These are phyloP conservation scores for Chaetomium tenue DNA, from an alignment of 495 filamentous ascomycete genomes.

Conservation along the genomic window DNA sequence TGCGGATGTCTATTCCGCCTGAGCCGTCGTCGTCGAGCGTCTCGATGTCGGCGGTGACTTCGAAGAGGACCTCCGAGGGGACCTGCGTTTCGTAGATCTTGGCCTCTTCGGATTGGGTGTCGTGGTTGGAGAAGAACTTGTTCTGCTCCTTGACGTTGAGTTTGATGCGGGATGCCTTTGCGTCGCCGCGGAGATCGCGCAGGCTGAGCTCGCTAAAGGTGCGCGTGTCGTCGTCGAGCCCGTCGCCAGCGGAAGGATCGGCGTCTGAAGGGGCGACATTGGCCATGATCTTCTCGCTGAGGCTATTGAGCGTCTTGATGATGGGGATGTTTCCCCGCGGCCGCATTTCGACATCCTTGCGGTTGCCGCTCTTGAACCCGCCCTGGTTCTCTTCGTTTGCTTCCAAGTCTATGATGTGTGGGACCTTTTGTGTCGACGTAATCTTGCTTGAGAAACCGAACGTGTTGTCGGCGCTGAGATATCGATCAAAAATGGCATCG, in stretches of 20 bases:
- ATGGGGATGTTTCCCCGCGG: constrained; percentile 60
- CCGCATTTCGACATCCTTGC: constrained; percentile 83
- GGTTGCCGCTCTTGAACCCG: constrained; percentile 67
- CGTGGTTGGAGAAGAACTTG: constrained; percentile 68
- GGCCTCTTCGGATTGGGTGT: constrained; percentile 54
- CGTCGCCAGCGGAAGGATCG: constrained; percentile 44
- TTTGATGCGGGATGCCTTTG: constrained; percentile 67
- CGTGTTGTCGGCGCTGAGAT: constrained; percentile 68
- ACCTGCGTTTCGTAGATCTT: constrained; percentile 61
- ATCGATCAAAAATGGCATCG: constrained; percentile 79
- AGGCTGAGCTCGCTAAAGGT: constrained; percentile 71
- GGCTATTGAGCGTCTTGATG: constrained; percentile 76
- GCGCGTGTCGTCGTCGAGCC: constrained; percentile 63
- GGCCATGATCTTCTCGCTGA: constrained; percentile 88
- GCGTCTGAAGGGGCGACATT: constrained; percentile 75
- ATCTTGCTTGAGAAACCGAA: constrained; percentile 48
- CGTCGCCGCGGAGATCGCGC: constrained; percentile 76
- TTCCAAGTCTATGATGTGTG: constrained; percentile 85
- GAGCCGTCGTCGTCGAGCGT: constrained; percentile 46
- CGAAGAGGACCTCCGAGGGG: constrained; percentile 62
- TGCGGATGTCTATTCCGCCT: constrained; percentile 56
- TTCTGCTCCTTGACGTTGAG: constrained; percentile 86
- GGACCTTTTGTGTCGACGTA: constrained; percentile 59
- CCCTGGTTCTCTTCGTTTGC: constrained; percentile 89
- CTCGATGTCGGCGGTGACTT: constrained; percentile 61